Conservation (phyloP, 2,329 filamentous ascomycete species). For the Cladophialophora immunda region DNA sequence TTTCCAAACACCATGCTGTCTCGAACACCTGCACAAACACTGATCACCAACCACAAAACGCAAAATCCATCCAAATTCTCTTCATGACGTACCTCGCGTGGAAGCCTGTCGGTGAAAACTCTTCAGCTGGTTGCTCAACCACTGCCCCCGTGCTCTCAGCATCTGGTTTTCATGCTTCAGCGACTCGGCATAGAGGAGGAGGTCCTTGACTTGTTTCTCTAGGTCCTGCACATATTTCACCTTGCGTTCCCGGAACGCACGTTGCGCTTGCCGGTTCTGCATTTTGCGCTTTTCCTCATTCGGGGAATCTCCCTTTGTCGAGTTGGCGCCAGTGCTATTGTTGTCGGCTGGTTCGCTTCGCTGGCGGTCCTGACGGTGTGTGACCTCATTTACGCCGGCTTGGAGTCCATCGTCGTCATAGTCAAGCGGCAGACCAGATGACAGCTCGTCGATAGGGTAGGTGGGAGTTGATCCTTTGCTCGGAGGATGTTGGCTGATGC, state of each 20-base stretch:
- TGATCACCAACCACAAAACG: background rate
- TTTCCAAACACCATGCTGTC: no score
- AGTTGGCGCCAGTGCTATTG: background rate
- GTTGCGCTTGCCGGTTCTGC: background rate
- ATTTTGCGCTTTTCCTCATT: background rate
- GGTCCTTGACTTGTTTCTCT: background rate
- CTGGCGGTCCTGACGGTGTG: background rate
- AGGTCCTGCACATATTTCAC: constrained; percentile 1
- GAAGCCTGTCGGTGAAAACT: background rate
- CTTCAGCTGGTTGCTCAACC: background rate
- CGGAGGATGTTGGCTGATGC: background rate
- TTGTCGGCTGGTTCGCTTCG: background rate
- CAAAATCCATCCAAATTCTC: background rate
- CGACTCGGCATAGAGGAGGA: background rate
- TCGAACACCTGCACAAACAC: no score
- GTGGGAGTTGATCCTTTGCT: background rate
- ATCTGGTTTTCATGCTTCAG: constrained; percentile 5
- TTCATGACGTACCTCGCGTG: background rate
- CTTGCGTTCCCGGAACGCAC: background rate
- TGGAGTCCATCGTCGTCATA: background rate
- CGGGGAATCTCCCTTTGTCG: background rate
- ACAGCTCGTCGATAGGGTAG: background rate
- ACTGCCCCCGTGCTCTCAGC: background rate
- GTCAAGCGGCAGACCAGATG: background rate
- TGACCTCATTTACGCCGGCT: background rate